These are phyloP conservation scores for Neophaeococcomyces aloes DNA, from an alignment of 2,329 filamentous ascomycete genomes.

Conservation along the genomic window DNA sequence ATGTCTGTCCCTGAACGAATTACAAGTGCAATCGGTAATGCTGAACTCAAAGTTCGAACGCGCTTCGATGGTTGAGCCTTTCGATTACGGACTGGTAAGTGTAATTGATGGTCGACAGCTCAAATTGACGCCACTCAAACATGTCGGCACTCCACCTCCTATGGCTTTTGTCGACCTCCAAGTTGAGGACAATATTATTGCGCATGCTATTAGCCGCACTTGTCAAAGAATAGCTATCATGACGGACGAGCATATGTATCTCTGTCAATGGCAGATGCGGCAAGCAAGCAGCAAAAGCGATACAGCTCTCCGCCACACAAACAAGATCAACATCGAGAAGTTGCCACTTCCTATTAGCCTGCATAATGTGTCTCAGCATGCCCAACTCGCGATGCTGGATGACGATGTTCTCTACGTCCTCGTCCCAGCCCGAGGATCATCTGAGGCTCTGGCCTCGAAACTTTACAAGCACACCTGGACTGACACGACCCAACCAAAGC, in stretches of 20 bases:
- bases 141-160: constrained; percentile 80
- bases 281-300: constrained; percentile 24
- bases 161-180: constrained; percentile 73
- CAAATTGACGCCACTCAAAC: constrained; percentile 74
- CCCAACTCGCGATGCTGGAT: constrained; percentile 38
- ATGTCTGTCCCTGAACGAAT: constrained; percentile 39
- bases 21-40: constrained; percentile 10
- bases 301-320: constrained; percentile 8
- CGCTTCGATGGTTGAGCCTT: constrained; percentile 58
- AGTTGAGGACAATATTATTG: constrained; percentile 53
- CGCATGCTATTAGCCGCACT: constrained; percentile 61
- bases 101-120: constrained; percentile 74
- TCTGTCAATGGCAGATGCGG: constrained; percentile 57
- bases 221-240: constrained; percentile 61
- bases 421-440: constrained; percentile 16
- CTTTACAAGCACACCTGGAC: constrained; percentile 2
- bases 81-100: constrained; percentile 68
- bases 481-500: background rate
- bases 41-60: constrained; percentile 30
- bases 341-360: constrained; percentile 1
- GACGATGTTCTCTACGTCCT: constrained; percentile 36
- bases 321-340: background rate
- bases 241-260: constrained; percentile 52
- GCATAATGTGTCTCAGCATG: no score
- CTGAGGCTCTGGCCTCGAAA: background rate